Base-by-base conservation (phyloP, 306 rosid species). In the Lathyrus oleraceus region DNA sequence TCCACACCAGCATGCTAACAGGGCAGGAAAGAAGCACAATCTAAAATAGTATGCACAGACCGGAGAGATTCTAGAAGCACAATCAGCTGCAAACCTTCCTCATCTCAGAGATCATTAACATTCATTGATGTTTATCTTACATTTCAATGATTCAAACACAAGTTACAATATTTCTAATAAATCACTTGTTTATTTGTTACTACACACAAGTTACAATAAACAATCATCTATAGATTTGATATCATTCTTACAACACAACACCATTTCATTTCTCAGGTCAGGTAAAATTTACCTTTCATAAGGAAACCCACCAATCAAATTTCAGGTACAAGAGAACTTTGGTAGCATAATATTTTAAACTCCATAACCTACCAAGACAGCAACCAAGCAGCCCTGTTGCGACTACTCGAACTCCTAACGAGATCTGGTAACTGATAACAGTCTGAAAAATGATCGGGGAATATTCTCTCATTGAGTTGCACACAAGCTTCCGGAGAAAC, bases 391-490 rank as follows among this genome's bases (percentile, higher is more conserved):
- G 40, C 82, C 51, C 35, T 38, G 27, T 63, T 69, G 69, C 71
- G 79, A 60, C 67, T 65, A 65, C 79, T 79, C 8, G 73, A 77
- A 74, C 83, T 73, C 76, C 51, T 30, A n/a, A 77, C 11, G 73
- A 60, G 78, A 63, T 77, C 81, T n/a, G 83, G 67, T 56, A 80
- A 51, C 64, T 81, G 36, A 76, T 83, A 89, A 85, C 96, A 87
- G 25, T 87, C 88, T n/a, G 86, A 78, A 75, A 32, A 42, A 80
- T 85, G 87, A 77, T 78, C 82, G 5, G 92, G 92, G 69, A 53
- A 77, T 75, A 89, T 74, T 44, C 83, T 81, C 49, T 79, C 76
- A 51, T 65, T 70, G 43, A 85, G 85, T 70, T 82, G 84, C 61
- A 52, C 78, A 74, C 91, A 87, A 20, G 52, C 62, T 81, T 80